phyloP scores from a whole-genome alignment of 1,284 basidiomycete genomes.

The Tylopilus sp. region DNA sequence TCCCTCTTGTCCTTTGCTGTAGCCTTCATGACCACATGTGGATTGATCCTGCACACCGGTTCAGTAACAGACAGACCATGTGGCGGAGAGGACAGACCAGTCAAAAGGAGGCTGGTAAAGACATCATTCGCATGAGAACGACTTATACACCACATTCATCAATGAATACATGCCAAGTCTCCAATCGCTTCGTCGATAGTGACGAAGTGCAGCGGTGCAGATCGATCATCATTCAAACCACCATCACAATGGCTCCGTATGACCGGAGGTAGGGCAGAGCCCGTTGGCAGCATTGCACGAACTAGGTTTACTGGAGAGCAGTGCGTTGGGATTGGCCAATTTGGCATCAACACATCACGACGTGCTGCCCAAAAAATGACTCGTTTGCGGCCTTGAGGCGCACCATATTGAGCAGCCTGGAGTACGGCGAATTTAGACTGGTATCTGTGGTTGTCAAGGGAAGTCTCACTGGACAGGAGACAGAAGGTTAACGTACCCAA shows the following conservation, averaged over 20 bases:
- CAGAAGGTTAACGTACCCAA: constrained; percentile 47
- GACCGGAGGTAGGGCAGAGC: constrained; percentile 36
- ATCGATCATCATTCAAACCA: constrained; percentile 37
- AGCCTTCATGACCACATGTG: constrained; percentile 38
- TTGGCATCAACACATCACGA: constrained; percentile 51
- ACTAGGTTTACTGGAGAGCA: constrained; percentile 31
- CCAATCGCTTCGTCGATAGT: constrained; percentile 61
- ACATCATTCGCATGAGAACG: constrained; percentile 4
- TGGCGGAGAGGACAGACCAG: constrained; percentile 40
- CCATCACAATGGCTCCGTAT: constrained; percentile 38
- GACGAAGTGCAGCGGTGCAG: constrained; percentile 53
- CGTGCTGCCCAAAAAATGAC: constrained; percentile 66
- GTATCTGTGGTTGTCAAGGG: constrained; percentile 43
- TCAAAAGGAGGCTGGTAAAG: constrained; percentile 53
- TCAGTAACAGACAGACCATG: constrained; percentile 3
- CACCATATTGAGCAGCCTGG: constrained; percentile 66
- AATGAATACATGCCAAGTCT: constrained; percentile 51
- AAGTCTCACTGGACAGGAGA: not conserved
- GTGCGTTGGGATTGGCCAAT: constrained; percentile 65
- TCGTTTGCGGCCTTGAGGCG: constrained; percentile 61
- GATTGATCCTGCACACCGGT: constrained; percentile 45
- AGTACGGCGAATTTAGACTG: constrained; percentile 62
- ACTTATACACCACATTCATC: constrained; percentile 3
- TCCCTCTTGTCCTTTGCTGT: constrained; percentile 35
- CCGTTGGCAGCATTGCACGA: constrained; percentile 37